Evolutionary conservation across 768 basidiomycete genomes (phyloP), one percentile per base, ranked within the genome.

Genomic region (Bullera alba): DNA sequence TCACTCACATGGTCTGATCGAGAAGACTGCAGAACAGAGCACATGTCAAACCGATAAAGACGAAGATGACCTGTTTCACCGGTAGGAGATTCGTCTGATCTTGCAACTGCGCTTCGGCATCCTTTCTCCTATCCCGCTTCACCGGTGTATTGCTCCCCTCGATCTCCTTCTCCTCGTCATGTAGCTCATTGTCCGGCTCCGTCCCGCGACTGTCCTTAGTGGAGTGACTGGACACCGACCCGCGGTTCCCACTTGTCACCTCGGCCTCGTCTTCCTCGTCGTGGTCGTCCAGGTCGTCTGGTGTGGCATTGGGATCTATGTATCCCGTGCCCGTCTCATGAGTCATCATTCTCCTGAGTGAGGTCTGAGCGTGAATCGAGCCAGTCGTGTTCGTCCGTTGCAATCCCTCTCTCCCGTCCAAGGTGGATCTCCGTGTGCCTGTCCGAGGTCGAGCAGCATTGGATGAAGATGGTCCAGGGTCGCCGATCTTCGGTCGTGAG

Each of bases 61-160:
- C 79, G 10, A 79, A 73, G 3, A 86, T 67, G 36, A 86, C 75
- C 66, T 82, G 81, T 50, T 75, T 78, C 65, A 80, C 78, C 0
- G 84, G 84, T 4, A 86, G 76, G 12, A 85, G 76, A 61, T 87
- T 86, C 3, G 84, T 86, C 69, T 87, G 84, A 74, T 87, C 85
- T 10, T 83, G 83, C 43, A 84, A 54, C 41, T 59, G 61, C 36
- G 58, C 38, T 48, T 59, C 56, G n/a, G n/a, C n/a, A 39, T 65
- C 59, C 57, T 63, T 62, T 42, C 45, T 53, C 47, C 55, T 54
- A 38, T 48, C 48, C 38, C 22, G 26, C 15, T 32, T 34, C 28
- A n/a, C 27, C 45, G 23, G 36, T 39, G 39, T 32, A 32, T 54
- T 21, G 22, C 47, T 43, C 27, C 48, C 44, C 27, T 21, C 36